Evolutionary conservation across 2,329 filamentous ascomycete genomes (phyloP).

Genomic region (Exophiala lecanii-corni): DNA sequence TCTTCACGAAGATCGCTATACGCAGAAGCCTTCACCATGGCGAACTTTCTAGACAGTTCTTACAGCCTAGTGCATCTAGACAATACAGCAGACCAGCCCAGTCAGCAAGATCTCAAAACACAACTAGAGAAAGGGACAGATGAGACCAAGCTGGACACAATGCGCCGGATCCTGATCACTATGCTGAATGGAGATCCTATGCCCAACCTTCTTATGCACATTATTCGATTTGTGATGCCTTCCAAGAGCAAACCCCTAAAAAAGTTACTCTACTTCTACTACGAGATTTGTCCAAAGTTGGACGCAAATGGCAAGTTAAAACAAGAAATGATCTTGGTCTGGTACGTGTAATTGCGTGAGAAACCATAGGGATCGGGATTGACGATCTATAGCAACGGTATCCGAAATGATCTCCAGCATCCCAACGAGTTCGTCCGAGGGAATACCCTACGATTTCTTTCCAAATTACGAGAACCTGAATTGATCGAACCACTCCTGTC

Average conservation of each 20-base stretch:
- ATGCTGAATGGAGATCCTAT: conserved; percentile 99
- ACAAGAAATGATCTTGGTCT: conserved; percentile 99
- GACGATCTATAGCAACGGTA: conserved; percentile 69
- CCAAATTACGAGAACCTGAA: conserved; percentile 91
- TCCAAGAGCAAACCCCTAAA: conserved; percentile 94
- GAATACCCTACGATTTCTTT: conserved; percentile 96
- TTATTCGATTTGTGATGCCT: conserved; percentile 99
- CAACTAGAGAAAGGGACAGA: conserved; percentile 92
- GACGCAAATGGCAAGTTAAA: conserved; percentile 91
- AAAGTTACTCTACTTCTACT: conserved; percentile 98
- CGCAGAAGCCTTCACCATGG: conserved; percentile 59
- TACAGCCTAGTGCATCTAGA: conserved; percentile 98
- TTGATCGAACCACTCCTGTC: conserved; percentile 93
- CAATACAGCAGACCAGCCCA: conserved; percentile 89
- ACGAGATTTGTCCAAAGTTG: conserved; percentile 87
- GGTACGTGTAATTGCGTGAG: conserved; percentile 53
- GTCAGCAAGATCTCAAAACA: conserved; percentile 83
- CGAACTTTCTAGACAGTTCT: conserved; percentile 86
- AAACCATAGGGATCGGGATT: not conserved
- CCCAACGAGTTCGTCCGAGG: conserved; percentile 97
- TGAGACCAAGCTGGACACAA: conserved; percentile 88
- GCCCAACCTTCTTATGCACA: conserved; percentile 95
- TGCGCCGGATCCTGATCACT: conserved; percentile 85
- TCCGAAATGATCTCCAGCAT: conserved; percentile 94
- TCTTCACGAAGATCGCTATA: not conserved